Conservation (phyloP, 805 yeast genomes). For the Sugiyamaella mastotermitis region DNA sequence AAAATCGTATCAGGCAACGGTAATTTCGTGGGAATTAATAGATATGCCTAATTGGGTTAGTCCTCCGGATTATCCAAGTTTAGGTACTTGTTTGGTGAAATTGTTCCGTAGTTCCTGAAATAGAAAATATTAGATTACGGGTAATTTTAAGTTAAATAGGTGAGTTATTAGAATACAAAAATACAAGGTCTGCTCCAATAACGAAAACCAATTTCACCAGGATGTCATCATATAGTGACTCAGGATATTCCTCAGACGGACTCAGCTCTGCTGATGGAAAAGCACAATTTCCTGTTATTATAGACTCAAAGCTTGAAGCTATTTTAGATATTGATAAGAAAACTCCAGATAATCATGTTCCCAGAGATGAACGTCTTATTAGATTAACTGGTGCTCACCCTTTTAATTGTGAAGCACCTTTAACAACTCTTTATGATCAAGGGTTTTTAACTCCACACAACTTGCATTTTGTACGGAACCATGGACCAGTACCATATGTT, state of each 20-base stretch:
- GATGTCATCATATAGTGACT: conserved; percentile 1
- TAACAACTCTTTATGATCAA: conserved; percentile 2
- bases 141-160: too few relatives aligned
- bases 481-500: conserved; percentile 7
- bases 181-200: too few relatives aligned
- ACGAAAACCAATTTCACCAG: too few relatives aligned
- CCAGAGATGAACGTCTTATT: conserved; percentile 5
- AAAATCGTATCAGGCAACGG: too few relatives aligned
- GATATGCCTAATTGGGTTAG: too few relatives aligned
- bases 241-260: conserved; percentile 3
- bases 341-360: conserved; percentile 8
- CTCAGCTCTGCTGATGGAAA: too few relatives aligned
- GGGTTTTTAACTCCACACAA: conserved; percentile 6
- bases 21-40: too few relatives aligned
- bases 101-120: too few relatives aligned
- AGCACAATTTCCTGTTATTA: conserved; percentile 4
- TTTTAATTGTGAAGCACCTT: conserved; percentile 4
- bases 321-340: conserved; percentile 6
- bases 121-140: too few relatives aligned
- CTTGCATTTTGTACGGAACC: conserved; percentile 7
- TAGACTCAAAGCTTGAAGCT: neutral
- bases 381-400: conserved; percentile 8
- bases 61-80: too few relatives aligned
- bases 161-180: too few relatives aligned
- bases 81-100: too few relatives aligned